phyloP scores from a whole-genome alignment of 345 rosid genomes.

The Pseudoturritis turrita region DNA sequence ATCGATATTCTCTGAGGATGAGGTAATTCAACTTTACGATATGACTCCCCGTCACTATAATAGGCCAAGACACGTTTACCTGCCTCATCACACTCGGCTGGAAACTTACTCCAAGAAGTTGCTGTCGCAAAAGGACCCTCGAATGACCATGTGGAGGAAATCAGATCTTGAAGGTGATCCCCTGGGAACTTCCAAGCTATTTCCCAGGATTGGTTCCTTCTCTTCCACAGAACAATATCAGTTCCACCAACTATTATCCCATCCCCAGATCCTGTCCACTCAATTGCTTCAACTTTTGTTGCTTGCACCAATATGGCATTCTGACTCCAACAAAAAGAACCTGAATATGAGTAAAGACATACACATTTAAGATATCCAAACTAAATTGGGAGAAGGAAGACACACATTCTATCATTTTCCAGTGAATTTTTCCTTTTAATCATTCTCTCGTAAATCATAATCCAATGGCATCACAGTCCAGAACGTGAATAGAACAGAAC shows the following conservation, averaged over 20 bases:
- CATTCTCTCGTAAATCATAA: neutral
- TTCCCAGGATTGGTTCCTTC: conserved; percentile 70
- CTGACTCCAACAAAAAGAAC: conserved; percentile 99
- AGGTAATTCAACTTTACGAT: conserved; percentile 39
- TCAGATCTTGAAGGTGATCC: conserved; percentile 61
- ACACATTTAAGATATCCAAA: conserved; percentile 38
- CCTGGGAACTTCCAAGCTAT: conserved; percentile 69
- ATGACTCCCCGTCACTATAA: conserved; percentile 43
- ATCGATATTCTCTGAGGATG: conserved; percentile 74
- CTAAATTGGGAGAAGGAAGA: neutral
- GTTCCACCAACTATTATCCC: conserved; percentile 76
- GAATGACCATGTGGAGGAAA: conserved; percentile 78
- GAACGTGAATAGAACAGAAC: no score
- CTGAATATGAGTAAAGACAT: conserved; percentile 67
- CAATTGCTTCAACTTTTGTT: conserved; percentile 68
- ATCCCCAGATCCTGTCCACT: conserved; percentile 87
- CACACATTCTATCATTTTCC: conserved; percentile 4
- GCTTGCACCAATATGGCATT: conserved; percentile 68
- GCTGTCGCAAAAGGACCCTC: conserved; percentile 74
- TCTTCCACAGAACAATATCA: conserved; percentile 77
- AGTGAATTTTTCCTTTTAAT: neutral
- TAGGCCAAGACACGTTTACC: conserved; percentile 50
- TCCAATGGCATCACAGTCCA: neutral
- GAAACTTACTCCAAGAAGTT: conserved; percentile 35
- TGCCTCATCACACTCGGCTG: conserved; percentile 30